Evolutionary conservation across 2,329 filamentous ascomycete species (phyloP), one percentile per base, ranked within the genome.

Genomic region (Botryotinia narcissicola): DNA sequence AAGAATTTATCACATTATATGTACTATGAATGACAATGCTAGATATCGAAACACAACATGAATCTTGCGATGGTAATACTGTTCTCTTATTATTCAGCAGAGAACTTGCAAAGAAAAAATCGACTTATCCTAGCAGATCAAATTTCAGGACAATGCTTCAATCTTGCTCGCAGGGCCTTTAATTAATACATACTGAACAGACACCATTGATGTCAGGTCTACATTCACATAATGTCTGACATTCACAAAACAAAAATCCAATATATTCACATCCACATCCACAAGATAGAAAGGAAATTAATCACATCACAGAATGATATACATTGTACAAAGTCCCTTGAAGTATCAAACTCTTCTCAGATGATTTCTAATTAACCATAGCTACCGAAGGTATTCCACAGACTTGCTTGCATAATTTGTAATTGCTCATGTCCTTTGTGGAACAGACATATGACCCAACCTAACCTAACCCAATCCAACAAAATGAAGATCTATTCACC

Each of bases 251-350:
- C 3, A 29, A 1, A 57, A 6, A 16, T 29, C 7, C 5, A 57
- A 29, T 29, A 0, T 2, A n/a, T n/a, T 6, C 5, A 29, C 2
- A 14, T n/a, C 4, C 25, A 16, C n/a, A 14, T n/a, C 2, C 12
- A 8, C n/a, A 54, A 54, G n/a, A 29, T 18, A 29, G 14, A 18
- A 29, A 29, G n/a, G 4, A 6, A 0, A 9, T 0, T 18, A 18
- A 8, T 18, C n/a, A 29, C 6, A 29, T 18, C 14, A 54, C n/a
- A 29, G 12, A 14, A 16, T 14, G 1, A 18, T 12, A 18, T 6
- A n/a, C 12, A 16, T 0, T 14, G 1, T 16, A n/a, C 0, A n/a
- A n/a, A 54, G 12, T 54, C 1, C 1, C 14, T 16, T n/a, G 5
- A n/a, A n/a, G 25, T 16, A 54, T 54, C 25, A 16, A 54, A 16